phyloP scores from a whole-genome alignment of 75 land plant species.

The Picea glauca region DNA sequence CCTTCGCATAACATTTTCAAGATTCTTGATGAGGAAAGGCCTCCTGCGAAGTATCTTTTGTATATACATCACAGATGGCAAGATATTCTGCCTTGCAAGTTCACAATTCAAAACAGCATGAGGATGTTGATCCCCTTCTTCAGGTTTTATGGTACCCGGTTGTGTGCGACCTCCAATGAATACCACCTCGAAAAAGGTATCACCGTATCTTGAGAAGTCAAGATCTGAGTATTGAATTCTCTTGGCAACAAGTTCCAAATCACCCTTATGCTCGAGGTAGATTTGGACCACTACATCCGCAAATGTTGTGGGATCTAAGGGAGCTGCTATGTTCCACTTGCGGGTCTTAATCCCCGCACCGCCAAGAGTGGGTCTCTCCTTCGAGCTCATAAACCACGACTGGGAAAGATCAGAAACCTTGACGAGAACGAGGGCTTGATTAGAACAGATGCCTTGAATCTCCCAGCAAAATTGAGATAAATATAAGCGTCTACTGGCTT shows the following conservation, averaged over 20 bases:
- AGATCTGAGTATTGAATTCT: conserved; percentile 73
- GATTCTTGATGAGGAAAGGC: conserved; percentile 93
- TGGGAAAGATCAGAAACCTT: no score
- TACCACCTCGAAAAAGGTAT: conserved; percentile 95
- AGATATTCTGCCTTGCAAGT: conserved; percentile 70
- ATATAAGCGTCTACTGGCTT: no score
- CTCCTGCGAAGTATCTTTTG: conserved; percentile 84
- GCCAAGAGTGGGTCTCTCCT: no score
- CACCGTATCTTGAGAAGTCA: conserved; percentile 95
- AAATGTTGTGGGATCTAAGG: no score
- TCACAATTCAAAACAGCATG: conserved; percentile 84
- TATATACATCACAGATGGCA: conserved; percentile 81
- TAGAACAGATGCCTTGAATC: no score
- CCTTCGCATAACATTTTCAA: conserved; percentile 94
- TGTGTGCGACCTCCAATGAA: conserved; percentile 94
- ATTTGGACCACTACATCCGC: conserved; percentile 97
- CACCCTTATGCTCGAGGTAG: conserved; percentile 94
- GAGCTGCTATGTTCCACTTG: no score
- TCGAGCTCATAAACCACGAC: no score
- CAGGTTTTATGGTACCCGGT: conserved; percentile 89
- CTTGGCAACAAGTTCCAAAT: conserved; percentile 87
- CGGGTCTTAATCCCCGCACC: no score
- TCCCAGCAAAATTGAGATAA: no score
- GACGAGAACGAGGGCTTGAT: no score
- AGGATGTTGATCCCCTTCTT: conserved; percentile 89